Base-by-base conservation (phyloP, 805 yeast genomes). In the Myxozyma mucilagina region DNA sequence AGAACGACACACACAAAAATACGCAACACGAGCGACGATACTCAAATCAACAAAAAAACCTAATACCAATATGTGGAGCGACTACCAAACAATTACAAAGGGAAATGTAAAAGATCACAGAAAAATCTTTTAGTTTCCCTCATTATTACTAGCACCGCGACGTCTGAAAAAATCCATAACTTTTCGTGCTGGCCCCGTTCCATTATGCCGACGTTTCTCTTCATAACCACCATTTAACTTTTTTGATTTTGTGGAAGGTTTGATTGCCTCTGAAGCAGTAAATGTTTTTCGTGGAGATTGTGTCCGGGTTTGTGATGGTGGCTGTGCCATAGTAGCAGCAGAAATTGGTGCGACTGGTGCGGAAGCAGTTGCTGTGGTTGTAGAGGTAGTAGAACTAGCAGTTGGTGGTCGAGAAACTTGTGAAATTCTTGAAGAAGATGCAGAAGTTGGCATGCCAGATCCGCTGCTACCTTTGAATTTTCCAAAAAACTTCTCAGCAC, bases 121-220 rank as follows among this genome's bases (percentile, higher is more conserved):
- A 38, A 38, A 38, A n/a, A n/a, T n/a, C 5, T 38, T 38, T n/a
- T 11, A 38, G 6, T 38, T n/a, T 41, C 45, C 45, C 14, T 31
- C 43, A 36, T 29, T 29, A 36, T 34, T 24, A 10, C 38, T 24
- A n/a, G 50, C 16, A 16, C 50, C 50, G 18, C 65, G 50, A 13
- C 66, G 52, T 36, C 66, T 39, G 61, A 63, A 63, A 54, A 63
- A 63, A 43, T 60, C 61, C 66, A 63, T 63, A 8, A 63, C 66
- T 29, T 54, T 63, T 24, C 54, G 38, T 13, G 66, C 66, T 2
- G 66, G 61, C 1, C 65, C 65, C 5, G 53, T 59, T 10, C 63
- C 63, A n/a, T 56, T 59, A 5, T 39, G 16, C 29, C 32, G 36
- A 29, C 29, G 18, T 31, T 39, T 52, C 56, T 53, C 52, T 29